Conservation (phyloP, 2,329 filamentous ascomycete genomes). For the Ophiostoma tasmaniense region DNA sequence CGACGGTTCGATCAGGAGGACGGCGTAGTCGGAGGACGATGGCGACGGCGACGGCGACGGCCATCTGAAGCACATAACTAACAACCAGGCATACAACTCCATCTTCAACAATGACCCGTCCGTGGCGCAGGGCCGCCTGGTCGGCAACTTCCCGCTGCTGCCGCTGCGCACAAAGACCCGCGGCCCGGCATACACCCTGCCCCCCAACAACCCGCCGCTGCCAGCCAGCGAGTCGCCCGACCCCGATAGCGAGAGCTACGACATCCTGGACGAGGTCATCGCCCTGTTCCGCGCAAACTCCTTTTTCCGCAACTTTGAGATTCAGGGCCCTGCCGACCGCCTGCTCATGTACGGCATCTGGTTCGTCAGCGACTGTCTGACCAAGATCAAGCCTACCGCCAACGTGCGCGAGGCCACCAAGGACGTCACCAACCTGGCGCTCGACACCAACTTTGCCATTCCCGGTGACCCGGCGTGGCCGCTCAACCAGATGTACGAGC, state of each 20-base stretch:
- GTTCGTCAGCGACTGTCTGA: conserved; percentile 83
- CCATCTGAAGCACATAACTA: background rate
- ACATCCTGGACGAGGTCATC: conserved; percentile 90
- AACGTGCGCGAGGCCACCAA: conserved; percentile 51
- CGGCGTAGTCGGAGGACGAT: background rate
- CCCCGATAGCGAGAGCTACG: conserved; percentile 85
- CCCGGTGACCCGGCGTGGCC: conserved; percentile 91
- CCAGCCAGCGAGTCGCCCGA: conserved; percentile 58
- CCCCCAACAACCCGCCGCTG: conserved; percentile 48
- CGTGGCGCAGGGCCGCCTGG: conserved; percentile 42
- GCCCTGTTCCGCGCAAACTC: conserved; percentile 94
- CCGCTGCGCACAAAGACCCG: conserved; percentile 91
- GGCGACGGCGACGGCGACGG: background rate
- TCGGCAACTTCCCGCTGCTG: conserved; percentile 90
- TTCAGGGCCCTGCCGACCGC: conserved; percentile 89
- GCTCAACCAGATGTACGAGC: conserved; percentile 89
- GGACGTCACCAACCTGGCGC: conserved; percentile 80
- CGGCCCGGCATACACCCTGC: conserved; percentile 85
- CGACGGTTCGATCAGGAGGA: background rate
- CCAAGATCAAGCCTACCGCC: conserved; percentile 74
- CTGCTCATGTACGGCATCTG: conserved; percentile 95
- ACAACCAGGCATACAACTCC: conserved; percentile 81
- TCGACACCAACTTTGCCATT: conserved; percentile 87
- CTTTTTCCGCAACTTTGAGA: conserved; percentile 99
- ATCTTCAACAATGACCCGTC: conserved; percentile 79